These are phyloP conservation scores for Royoungia palumana DNA, from an alignment of 768 basidiomycete species.

Conservation along the genomic window DNA sequence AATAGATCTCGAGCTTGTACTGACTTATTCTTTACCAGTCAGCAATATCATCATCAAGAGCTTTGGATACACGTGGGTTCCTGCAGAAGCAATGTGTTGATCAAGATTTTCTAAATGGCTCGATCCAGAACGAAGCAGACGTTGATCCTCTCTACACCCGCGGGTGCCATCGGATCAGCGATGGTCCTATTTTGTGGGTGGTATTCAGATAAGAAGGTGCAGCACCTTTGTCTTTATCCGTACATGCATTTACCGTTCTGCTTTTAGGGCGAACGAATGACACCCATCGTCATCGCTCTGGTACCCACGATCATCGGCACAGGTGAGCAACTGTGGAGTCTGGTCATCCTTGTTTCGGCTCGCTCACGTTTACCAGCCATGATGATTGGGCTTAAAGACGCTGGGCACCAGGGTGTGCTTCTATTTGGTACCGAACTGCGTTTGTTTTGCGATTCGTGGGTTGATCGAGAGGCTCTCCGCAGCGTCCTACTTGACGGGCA, in stretches of 20 bases:
- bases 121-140: conserved; percentile 55
- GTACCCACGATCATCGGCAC: conserved; percentile 57
- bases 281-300: conserved; percentile 55
- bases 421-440: conserved; percentile 47
- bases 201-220: conserved; percentile 63
- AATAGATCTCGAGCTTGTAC: not conserved
- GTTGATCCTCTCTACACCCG: conserved; percentile 56
- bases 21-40: conserved; percentile 33
- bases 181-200: conserved; percentile 56
- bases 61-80: conserved; percentile 59
- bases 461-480: not conserved
- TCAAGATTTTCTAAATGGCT: not conserved
- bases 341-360: not conserved
- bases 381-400: conserved; percentile 51
- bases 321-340: conserved; percentile 31
- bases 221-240: not conserved
- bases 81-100: not conserved
- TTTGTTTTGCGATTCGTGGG: not conserved
- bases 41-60: conserved; percentile 60
- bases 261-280: conserved; percentile 54
- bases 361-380: conserved; percentile 33
- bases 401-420: conserved; percentile 47
- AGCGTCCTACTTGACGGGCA: conserved; percentile 51
- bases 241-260: not conserved
- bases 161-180: conserved; percentile 46